Evolutionary conservation across 2,329 filamentous ascomycete species (phyloP), one percentile per base, ranked within the genome.

Genomic region (Monosporascus sp.): DNA sequence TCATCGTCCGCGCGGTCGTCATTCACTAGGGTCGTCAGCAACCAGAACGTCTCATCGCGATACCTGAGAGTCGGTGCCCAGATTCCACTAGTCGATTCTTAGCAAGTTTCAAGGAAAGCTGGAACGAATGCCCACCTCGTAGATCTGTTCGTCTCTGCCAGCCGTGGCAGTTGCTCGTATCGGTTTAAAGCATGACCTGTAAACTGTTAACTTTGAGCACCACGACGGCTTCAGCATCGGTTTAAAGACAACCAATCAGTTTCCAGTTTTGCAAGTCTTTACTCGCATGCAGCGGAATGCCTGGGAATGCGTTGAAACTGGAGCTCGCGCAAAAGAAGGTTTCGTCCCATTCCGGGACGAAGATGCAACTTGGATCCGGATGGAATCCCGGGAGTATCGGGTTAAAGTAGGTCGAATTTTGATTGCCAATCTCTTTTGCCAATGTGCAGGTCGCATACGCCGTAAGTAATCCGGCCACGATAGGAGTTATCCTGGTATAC

Each of bases 1-100:
- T 69, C 68, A 36, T 61, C 52, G 11, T 27, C 60, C 7, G 54
- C 58, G 55, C 70, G 53, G 58, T 69, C 64, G 20, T 71, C 68
- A 55, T 69, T 63, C 4, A 75, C 67, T 6, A 72, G 65, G 0
- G 73, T 76, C 2, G 72, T 73, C 38, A 79, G 70, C 0, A 78
- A 56, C 55, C 76, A 79, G 51, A 80, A 78, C 1, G 59, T 68
- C 0, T 71, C 72, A 2, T 75, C 59, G 26, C 73, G 69, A 27
- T 76, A 72, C 7, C 75, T 65, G 0, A 80, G 59, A 0, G 76
- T 77, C 0, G 77, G 70, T 0, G 79, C 79, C 68, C 76, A 82
- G 44, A 77, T 74, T 0, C 75, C 74, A 20, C 70, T 71, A 16
- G 51, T n/a, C 52, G 45, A 37, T 36, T 6, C 40, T 45, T 14